phyloP scores from a whole-genome alignment of 805 yeast species.

The Myxozyma mucilagina region DNA sequence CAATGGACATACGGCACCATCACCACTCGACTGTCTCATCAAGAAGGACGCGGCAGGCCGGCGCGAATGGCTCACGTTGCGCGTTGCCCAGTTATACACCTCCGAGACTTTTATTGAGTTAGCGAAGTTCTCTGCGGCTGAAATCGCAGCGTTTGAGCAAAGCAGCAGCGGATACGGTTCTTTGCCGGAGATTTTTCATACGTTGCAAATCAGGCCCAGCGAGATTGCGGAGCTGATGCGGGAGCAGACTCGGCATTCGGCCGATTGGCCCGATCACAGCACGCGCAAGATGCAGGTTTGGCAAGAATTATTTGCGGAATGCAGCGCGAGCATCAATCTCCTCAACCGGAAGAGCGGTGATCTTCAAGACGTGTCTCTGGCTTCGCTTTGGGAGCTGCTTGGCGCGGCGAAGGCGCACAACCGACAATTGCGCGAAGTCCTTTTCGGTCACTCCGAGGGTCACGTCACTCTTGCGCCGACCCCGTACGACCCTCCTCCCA shows the following conservation, averaged over 20 bases:
- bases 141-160: conserved; percentile 19
- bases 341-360: conserved; percentile 14
- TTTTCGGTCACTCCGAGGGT: conserved; percentile 1
- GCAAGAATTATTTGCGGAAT: conserved; percentile 23
- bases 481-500: too few species aligned
- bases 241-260: conserved; percentile 14
- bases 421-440: conserved; percentile 14
- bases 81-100: conserved; percentile 23
- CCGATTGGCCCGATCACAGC: conserved; percentile 15
- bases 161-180: not conserved
- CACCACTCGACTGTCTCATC: conserved; percentile 10
- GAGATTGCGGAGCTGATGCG: conserved; percentile 12
- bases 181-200: conserved; percentile 14
- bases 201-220: conserved; percentile 15
- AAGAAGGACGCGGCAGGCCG: conserved; percentile 17
- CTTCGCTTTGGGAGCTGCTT: conserved; percentile 24
- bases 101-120: conserved; percentile 25
- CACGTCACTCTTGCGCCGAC: not conserved
- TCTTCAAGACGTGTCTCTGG: conserved; percentile 20
- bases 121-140: conserved; percentile 11
- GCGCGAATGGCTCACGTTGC: conserved; percentile 17
- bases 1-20: conserved; percentile 21
- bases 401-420: conserved; percentile 22
- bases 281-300: conserved; percentile 18
- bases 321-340: conserved; percentile 12